Evolutionary conservation across 2,329 filamentous ascomycete genomes (phyloP), one percentile per base, ranked within the genome.

Genomic region (Teratosphaeria viscida): DNA sequence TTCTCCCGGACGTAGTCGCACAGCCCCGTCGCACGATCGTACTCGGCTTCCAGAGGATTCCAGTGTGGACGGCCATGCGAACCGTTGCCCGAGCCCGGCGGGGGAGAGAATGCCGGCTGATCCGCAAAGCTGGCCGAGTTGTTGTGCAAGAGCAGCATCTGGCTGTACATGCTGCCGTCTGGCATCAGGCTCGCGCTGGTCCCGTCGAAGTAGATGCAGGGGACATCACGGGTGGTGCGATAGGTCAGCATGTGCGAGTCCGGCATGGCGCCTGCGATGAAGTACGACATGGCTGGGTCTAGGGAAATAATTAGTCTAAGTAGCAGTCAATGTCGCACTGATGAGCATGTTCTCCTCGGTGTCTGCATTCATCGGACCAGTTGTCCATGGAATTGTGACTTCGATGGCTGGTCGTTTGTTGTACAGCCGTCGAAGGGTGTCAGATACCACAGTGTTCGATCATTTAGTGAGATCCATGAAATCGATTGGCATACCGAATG

Each of bases 281-380:
- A 77, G 63, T 81, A 81, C n/a, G 78, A 73, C 79, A 81, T 81
- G 59, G 78, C 78, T 65, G 78, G 70, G 65, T 81, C 79, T 39
- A 16, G 37, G 12, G 19, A 19, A 39, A 11, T 5, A 2, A 16
- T 39, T 12, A 16, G 12, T 5, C 4, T 32, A 3, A 39, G 16
- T 4, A 11, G 5, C 10, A 39, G 37, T 16, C 5, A 39, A 39
- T 39, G 37, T 32, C 29, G 29, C 29, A 32, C 29, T 32, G 29
- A 32, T 32, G 29, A 32, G 7, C 2, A 32, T 32, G 29, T 32
- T 32, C 29, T 32, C 29, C 29, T 32, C 29, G 29, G 29, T 7
- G 29, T 5, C 29, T 32, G 5, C 29, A 32, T 32, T 32, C 2
- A 7, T 32, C 29, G 29, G 29, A 32, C 1, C 5, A 32, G 29